Percentiles rank a stretch among this genome's conserved stretches.
phyloP scores from a whole-genome alignment of 83 land plant genomes.

The Thuja plicata region DNA sequence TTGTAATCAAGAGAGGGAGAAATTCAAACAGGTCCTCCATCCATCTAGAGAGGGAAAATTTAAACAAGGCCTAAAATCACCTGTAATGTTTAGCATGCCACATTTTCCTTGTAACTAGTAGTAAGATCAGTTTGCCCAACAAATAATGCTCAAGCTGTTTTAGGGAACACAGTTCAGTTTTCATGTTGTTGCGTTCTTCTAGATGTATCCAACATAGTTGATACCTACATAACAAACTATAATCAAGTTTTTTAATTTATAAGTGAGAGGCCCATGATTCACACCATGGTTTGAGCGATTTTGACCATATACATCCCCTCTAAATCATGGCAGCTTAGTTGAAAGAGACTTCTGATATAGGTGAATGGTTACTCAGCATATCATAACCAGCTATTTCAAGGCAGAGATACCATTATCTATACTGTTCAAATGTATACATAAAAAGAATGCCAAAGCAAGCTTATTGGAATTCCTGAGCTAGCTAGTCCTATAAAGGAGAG shows the following conservation, averaged over 20 bases:
- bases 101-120: too few species aligned
- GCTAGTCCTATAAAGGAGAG: not conserved
- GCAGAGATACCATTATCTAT: too few species aligned
- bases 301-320: too few species aligned
- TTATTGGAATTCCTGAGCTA: not conserved
- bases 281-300: too few species aligned
- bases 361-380: too few species aligned
- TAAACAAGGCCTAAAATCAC: not conserved
- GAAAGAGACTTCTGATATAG: too few species aligned
- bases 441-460: not conserved
- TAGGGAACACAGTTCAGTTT: not conserved
- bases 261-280: not conserved
- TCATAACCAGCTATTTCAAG: too few species aligned
- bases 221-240: not conserved
- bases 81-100: not conserved
- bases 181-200: not conserved
- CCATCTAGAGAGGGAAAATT: not conserved
- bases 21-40: not conserved
- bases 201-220: not conserved
- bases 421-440: too few species aligned
- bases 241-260: not conserved
- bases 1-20: not conserved
- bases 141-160: not conserved
- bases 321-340: too few species aligned
- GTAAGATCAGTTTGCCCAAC: too few species aligned